These are phyloP conservation scores for Penicillium coprophilum DNA, from an alignment of 495 filamentous ascomycete genomes.

Conservation along the genomic window DNA sequence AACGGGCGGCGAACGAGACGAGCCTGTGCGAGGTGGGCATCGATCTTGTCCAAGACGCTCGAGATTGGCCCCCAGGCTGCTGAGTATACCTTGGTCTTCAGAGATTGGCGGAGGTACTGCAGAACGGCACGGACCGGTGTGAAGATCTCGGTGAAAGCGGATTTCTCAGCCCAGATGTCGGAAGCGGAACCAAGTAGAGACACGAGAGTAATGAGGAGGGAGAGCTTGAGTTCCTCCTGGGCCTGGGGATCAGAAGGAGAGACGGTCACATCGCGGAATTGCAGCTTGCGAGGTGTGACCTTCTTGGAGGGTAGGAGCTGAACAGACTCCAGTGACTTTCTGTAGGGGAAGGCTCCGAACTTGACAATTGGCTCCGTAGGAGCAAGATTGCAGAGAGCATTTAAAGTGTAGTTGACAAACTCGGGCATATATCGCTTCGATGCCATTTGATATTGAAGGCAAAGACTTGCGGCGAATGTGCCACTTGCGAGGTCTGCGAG, in stretches of 20 bases:
- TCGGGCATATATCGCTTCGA: slow-evolving; percentile 89
- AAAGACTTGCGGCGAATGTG: slow-evolving; percentile 73
- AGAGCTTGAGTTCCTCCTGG: slow-evolving; percentile 53
- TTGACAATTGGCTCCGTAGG: slow-evolving; percentile 47
- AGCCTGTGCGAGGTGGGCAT: slow-evolving; percentile 52
- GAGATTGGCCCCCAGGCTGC: slow-evolving; percentile 37
- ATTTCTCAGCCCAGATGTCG: slow-evolving; percentile 61
- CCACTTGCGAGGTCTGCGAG: slow-evolving; percentile 69
- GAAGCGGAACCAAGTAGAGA: slow-evolving; percentile 59
- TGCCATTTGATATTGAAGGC: slow-evolving; percentile 73
- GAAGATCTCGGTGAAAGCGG: slow-evolving; percentile 76
- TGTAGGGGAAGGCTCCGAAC: slow-evolving; percentile 60
- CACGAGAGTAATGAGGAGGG: slow-evolving; percentile 57
- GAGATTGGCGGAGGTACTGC: slow-evolving; percentile 53
- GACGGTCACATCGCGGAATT: slow-evolving; percentile 55
- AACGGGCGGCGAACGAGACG: slow-evolving; percentile 69
- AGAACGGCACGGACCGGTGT: slow-evolving; percentile 57
- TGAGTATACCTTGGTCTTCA: slow-evolving; percentile 50
- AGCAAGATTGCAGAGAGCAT: slow-evolving; percentile 68
- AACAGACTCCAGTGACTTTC: slow-evolving; percentile 54
- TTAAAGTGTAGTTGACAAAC: slow-evolving; percentile 74
- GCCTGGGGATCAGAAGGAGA: slow-evolving; percentile 24
- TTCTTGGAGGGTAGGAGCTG: slow-evolving; percentile 42
- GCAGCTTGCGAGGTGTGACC: slow-evolving; percentile 33
- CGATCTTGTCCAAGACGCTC: slow-evolving; percentile 43